A percentile compares a stretch with the other conserved stretches of the same genome.
Evolutionary conservation across 2,329 filamentous ascomycete genomes (phyloP).

Genomic region (Venturia pyrina): DNA sequence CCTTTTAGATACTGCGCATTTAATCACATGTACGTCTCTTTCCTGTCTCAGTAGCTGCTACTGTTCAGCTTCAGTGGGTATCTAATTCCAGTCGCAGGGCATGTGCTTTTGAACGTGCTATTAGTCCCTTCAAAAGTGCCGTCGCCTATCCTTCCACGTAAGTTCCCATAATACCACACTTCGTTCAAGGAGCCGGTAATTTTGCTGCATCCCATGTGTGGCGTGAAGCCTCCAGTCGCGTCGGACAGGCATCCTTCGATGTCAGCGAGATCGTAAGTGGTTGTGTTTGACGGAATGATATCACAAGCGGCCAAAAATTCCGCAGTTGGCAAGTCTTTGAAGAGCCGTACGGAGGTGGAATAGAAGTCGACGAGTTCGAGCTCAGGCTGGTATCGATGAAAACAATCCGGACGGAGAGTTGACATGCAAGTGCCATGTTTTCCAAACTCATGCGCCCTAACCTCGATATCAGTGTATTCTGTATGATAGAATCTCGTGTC

Average conservation of each 20-base stretch:
- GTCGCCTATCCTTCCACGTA: slow-evolving; percentile 4
- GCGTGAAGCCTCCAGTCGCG: slow-evolving; percentile 1
- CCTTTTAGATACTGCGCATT: no score
- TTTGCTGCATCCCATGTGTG: slow-evolving; percentile 9
- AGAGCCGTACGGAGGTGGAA: slow-evolving; percentile 53
- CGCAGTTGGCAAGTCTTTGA: slow-evolving; percentile 57
- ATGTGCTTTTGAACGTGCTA: slow-evolving; percentile 9
- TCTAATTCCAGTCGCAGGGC: slow-evolving; percentile 3
- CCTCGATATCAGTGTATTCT: neutral
- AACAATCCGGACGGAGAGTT: slow-evolving; percentile 56
- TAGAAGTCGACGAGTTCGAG: slow-evolving; percentile 63
- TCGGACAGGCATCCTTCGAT: slow-evolving; percentile 4
- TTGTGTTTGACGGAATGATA: slow-evolving; percentile 3
- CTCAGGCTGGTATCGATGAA: slow-evolving; percentile 44
- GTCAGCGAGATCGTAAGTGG: slow-evolving; percentile 7
- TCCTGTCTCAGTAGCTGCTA: neutral
- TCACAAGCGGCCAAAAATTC: slow-evolving; percentile 19
- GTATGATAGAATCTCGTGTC: no score
- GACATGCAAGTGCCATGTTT: slow-evolving; percentile 61
- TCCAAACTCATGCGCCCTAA: slow-evolving; percentile 52
- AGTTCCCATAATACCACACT: slow-evolving; percentile 12
- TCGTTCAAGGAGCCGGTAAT: slow-evolving; percentile 6
- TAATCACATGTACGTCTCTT: no score
- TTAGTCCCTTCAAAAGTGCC: slow-evolving; percentile 5
- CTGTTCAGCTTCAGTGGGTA: slow-evolving; percentile 6